Conservation (phyloP, 2,329 filamentous ascomycete species). For the Calonectria ilicicola region DNA sequence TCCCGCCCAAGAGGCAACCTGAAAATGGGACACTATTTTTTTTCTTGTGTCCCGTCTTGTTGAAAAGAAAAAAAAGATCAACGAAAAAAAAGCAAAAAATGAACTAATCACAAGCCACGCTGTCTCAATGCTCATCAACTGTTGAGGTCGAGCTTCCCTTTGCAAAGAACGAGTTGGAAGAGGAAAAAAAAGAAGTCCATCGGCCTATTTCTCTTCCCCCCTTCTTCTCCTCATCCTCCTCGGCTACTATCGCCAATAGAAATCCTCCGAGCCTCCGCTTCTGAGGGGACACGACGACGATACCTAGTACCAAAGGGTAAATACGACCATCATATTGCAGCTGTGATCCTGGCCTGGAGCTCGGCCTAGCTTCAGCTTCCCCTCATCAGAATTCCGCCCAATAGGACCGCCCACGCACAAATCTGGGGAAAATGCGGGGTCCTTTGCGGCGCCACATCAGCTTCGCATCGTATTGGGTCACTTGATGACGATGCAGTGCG, state of each 20-base stretch:
- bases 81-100: background rate
- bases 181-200: background rate
- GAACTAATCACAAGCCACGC: background rate
- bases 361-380: slow-evolving; percentile 19
- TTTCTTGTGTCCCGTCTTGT: background rate
- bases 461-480: background rate
- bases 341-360: background rate
- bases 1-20: background rate
- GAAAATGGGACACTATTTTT: background rate
- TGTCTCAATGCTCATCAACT: background rate
- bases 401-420: slow-evolving; percentile 24
- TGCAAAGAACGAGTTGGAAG: too few relatives aligned
- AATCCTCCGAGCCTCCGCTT: slow-evolving; percentile 23
- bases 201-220: too few relatives aligned
- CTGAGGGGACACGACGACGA: background rate
- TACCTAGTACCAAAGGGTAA: slow-evolving; percentile 1
- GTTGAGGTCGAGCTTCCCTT: background rate
- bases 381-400: slow-evolving; percentile 34
- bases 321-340: background rate
- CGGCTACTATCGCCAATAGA: slow-evolving; percentile 37
- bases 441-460: background rate
- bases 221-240: slow-evolving; percentile 20
- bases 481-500: background rate
- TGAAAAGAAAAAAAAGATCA: background rate
- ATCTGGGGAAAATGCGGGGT: slow-evolving; percentile 45